Base-by-base conservation (phyloP, 306 rosid species). In the Sicyos edulis region DNA sequence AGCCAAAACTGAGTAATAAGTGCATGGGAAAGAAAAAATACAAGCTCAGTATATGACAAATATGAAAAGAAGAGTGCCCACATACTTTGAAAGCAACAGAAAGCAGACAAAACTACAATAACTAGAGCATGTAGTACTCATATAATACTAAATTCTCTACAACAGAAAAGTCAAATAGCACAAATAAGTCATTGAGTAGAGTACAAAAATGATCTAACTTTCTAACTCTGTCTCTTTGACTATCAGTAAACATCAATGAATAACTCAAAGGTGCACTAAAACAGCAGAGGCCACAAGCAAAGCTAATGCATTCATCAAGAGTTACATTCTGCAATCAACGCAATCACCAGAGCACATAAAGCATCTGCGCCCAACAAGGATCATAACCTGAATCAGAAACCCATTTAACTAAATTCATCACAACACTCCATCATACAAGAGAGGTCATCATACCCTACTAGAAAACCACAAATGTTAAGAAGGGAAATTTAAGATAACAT, bases 261-360 rank as follows among this genome's bases (percentile, higher is more conserved):
- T 51, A 73, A 42, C 76, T 73, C 76, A 57, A 73, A 73, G 76
- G 65, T 55, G 68, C 65, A 73, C 55, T 34, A 14, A 56, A 73
- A 73, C 54, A 57, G 65, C 20, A 73, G 76, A 57, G 67, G 76
- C 67, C 76, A 73, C 66, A 73, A 55, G 68, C 55, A 73, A 56
- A 56, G 76, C 40, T 73, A 87, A 87, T 81, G 86, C 85, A 93
- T 86, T 93, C 92, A 90, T 87, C 83, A 90, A 87, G 91, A 89
- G 88, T 79, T 82, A 86, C 65, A 89, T 87, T 91, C 99, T 88
- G 99, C 97, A 91, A 87, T 92, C 70, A 55, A 88, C 88, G 91
- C 83, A 88, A 88, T 87, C 98, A 87, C 97, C 98, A 90, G 96
- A 92, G 88, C 89, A 93, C 86, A 92, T 74, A 91, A 92, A 90